These are phyloP conservation scores for Senecio squalidus DNA, from an alignment of 140 eudicot species.

Conservation along the genomic window DNA sequence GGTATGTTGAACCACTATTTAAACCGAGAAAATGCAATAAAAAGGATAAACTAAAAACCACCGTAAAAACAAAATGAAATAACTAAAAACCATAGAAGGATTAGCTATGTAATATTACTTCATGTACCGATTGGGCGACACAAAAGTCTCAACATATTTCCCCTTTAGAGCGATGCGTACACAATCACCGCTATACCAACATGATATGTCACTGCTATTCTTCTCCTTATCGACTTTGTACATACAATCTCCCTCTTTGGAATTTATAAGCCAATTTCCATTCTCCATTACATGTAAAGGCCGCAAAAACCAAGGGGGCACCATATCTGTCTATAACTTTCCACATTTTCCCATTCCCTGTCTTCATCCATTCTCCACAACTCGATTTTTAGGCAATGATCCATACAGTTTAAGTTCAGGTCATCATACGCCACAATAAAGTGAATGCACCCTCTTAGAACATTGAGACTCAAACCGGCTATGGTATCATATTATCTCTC, in stretches of 20 bases:
- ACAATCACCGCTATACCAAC: not conserved
- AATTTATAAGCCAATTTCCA: constrained; percentile 3
- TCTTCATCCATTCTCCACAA: constrained; percentile 1
- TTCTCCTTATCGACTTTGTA: not conserved
- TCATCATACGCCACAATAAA: not conserved
- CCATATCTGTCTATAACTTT: not conserved
- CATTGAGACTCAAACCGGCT: not conserved
- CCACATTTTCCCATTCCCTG: not conserved
- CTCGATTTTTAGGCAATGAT: not conserved
- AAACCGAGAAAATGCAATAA: no score
- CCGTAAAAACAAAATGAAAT: no score
- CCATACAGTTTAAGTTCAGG: not conserved
- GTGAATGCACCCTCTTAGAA: not conserved
- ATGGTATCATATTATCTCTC: not conserved
- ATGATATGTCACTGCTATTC: not conserved
- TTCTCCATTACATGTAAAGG: not conserved
- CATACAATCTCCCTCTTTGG: not conserved
- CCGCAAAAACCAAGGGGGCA: not conserved
- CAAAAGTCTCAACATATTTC: constrained; percentile 1
- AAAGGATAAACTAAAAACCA: no score
- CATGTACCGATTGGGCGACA: constrained; percentile 1
- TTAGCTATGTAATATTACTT: no score
- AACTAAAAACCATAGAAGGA: no score
- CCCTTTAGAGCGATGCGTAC: not conserved
- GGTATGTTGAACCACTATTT: no score